Percentiles rank a stretch among this genome's conserved stretches.
These are phyloP conservation scores for Trichosporon sp. DNA, from an alignment of 1,284 basidiomycete species.

Conservation along the genomic window DNA sequence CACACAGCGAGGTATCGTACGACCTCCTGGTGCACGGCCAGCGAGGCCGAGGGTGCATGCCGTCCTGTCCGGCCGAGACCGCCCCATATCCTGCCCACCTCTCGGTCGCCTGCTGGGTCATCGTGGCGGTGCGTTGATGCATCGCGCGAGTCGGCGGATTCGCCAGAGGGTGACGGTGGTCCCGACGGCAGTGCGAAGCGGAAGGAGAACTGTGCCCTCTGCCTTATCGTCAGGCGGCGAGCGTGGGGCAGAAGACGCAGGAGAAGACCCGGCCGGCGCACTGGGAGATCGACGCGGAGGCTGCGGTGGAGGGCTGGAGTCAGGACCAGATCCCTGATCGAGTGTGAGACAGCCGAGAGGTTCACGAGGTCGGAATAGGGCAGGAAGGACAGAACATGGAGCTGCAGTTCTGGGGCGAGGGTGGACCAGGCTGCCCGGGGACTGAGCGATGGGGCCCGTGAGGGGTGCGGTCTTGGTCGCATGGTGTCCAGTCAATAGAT, in stretches of 20 bases:
- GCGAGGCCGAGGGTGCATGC: constrained; percentile 18
- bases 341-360: constrained; percentile 18
- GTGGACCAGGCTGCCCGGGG: neutral
- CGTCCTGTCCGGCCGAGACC: neutral
- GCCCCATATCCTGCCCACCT: neutral
- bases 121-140: neutral
- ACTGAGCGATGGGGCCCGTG: neutral
- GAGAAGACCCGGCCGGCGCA: constrained; percentile 15
- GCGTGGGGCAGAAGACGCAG: constrained; percentile 23
- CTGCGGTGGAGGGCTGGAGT: constrained; percentile 25
- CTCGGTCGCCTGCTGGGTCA: neutral
- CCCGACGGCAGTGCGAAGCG: neutral
- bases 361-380: constrained; percentile 25
- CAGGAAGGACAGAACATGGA: constrained; percentile 28
- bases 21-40: neutral
- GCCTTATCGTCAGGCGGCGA: constrained; percentile 24
- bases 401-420: constrained; percentile 23
- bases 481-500: neutral
- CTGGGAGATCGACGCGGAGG: constrained; percentile 26
- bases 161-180: constrained; percentile 19
- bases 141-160: neutral
- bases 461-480: neutral
- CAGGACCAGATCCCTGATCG: constrained; percentile 19
- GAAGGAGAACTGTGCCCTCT: neutral
- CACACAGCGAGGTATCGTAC: neutral